Evolutionary conservation across 2,329 filamentous ascomycete species (phyloP).

Genomic region (Myrmaecium sp.): DNA sequence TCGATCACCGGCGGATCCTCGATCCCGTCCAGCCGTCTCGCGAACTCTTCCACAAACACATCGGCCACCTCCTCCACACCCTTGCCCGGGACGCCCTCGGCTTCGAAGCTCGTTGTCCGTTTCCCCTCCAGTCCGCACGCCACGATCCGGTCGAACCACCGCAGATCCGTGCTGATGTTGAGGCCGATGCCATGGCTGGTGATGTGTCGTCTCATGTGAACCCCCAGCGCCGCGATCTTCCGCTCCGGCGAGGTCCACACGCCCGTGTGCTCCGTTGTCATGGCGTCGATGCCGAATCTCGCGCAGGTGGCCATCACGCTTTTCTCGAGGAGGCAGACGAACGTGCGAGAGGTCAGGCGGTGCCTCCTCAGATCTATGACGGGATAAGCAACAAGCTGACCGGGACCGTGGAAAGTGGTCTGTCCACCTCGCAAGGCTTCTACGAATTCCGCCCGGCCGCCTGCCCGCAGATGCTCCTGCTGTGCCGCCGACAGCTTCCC

Average conservation of each 20-base stretch:
- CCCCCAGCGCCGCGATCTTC: slow-evolving; percentile 82
- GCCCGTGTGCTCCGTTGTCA: slow-evolving; percentile 60
- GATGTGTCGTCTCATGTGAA: slow-evolving; percentile 75
- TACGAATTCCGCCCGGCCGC: slow-evolving; percentile 41
- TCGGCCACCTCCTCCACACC: slow-evolving; percentile 22
- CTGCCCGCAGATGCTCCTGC: slow-evolving; percentile 20
- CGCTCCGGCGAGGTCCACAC: slow-evolving; percentile 45
- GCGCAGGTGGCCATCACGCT: slow-evolving; percentile 51
- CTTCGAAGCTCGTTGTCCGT: slow-evolving; percentile 56
- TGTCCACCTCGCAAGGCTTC: slow-evolving; percentile 71
- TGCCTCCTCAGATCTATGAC: slow-evolving; percentile 65
- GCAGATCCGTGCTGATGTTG: slow-evolving; percentile 50
- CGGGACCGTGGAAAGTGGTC: slow-evolving; percentile 88
- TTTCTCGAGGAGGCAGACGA: slow-evolving; percentile 63
- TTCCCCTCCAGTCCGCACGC: slow-evolving; percentile 75
- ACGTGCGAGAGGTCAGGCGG: slow-evolving; percentile 51
- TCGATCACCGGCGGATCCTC: too few relatives aligned
- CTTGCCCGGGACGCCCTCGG: slow-evolving; percentile 27
- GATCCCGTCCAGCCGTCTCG: slow-evolving; percentile 8
- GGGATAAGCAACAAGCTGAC: slow-evolving; percentile 84
- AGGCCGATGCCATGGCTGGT: slow-evolving; percentile 72
- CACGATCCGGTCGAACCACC: slow-evolving; percentile 60
- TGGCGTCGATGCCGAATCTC: slow-evolving; percentile 42
- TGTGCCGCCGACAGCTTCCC: slow-evolving; percentile 31
- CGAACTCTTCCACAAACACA: slow-evolving; percentile 25